Percentiles rank a stretch among this genome's conserved stretches.
Evolutionary conservation across 2,329 filamentous ascomycete species (phyloP).

Genomic region (Tolypocladium album): DNA sequence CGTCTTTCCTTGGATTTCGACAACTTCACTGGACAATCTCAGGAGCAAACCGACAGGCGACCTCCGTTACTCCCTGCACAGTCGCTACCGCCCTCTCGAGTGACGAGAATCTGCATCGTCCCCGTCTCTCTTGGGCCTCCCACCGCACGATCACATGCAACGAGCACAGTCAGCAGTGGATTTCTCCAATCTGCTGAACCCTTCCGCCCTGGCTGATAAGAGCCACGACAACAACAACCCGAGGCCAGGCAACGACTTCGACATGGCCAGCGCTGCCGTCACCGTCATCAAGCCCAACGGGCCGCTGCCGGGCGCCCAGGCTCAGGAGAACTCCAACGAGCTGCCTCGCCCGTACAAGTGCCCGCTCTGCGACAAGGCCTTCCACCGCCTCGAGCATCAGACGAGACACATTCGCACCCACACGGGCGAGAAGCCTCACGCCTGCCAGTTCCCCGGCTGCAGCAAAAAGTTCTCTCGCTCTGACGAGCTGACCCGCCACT

Average conservation of each 20-base stretch:
- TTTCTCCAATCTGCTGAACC: conserved; percentile 67
- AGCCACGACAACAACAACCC: conserved; percentile 12
- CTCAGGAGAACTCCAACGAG: conserved; percentile 48
- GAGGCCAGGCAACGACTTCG: conserved; percentile 23
- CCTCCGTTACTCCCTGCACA: background rate
- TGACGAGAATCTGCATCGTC: background rate
- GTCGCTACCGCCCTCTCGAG: background rate
- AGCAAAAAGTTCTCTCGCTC: conserved; percentile 95
- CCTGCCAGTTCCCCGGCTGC: conserved; percentile 90
- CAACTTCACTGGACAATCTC: background rate
- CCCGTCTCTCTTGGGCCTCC: background rate
- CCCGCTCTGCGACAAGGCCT: conserved; percentile 94
- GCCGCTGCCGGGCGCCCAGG: conserved; percentile 50
- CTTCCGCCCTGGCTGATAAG: conserved; percentile 20
- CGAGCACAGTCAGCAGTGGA: conserved; percentile 62
- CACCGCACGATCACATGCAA: conserved; percentile 53
- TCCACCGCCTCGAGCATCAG: conserved; percentile 95
- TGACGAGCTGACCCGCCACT: conserved; percentile 92
- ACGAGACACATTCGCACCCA: conserved; percentile 86
- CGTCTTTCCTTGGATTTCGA: background rate
- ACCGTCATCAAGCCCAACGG: conserved; percentile 52
- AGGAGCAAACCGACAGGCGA: background rate
- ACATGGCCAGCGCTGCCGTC: conserved; percentile 41
- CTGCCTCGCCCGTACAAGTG: conserved; percentile 97
- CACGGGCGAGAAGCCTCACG: conserved; percentile 96